Evolutionary conservation across 805 yeast genomes (phyloP).

Genomic region (Kodamaea restingae): DNA sequence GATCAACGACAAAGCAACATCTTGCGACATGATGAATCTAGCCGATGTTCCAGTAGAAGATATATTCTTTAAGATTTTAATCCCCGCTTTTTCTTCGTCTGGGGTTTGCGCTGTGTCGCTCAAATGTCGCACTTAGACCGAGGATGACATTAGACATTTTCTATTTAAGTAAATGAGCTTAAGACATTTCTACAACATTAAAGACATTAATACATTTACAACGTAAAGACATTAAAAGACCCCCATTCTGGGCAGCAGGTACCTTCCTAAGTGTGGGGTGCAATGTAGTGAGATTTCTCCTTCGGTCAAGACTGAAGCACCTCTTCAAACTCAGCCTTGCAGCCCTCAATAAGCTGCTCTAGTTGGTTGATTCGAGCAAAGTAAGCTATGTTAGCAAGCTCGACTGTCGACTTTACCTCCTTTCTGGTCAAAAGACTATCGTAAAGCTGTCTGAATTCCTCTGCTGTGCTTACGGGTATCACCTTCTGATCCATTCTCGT

Average conservation of each 20-base stretch:
- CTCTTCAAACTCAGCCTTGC: conserved; percentile 23
- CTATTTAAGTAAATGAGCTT: too few species aligned
- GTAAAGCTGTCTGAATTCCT: conserved; percentile 23
- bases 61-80: conserved; percentile 3
- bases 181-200: too few species aligned
- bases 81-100: conserved; percentile 3
- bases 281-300: too few species aligned
- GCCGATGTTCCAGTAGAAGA: conserved; percentile 1
- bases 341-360: conserved; percentile 19
- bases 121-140: neutral
- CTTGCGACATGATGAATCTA: conserved; percentile 3
- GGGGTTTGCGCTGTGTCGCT: neutral
- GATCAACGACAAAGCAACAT: conserved; percentile 25
- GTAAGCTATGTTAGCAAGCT: conserved; percentile 36
- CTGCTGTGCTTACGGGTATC: conserved; percentile 14
- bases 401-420: conserved; percentile 28
- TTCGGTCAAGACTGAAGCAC: conserved; percentile 7
- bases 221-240: too few species aligned
- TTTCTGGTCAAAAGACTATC: conserved; percentile 23
- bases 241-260: too few species aligned
- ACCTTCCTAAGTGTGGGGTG: too few species aligned
- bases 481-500: conserved; percentile 25
- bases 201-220: too few species aligned
- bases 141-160: neutral
- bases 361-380: conserved; percentile 30